Evolutionary conservation across 805 yeast species (phyloP), one percentile per base, ranked within the genome.

Genomic region (Saccharomycopsis fodiens): DNA sequence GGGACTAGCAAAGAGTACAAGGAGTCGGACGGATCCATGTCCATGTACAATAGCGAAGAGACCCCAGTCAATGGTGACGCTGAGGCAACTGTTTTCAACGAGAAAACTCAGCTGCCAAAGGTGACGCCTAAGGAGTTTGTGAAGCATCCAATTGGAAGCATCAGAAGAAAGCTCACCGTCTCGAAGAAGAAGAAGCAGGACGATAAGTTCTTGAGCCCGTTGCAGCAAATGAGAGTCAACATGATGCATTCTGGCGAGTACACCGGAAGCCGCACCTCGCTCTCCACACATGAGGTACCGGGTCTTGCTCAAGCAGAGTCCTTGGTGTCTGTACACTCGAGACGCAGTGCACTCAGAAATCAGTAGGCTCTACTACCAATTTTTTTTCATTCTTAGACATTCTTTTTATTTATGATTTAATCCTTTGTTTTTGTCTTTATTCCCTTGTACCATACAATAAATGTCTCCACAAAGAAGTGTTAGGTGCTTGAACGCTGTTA

Each of bases 271-370:
- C 51, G 66, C 40, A 59, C 55, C 39, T 68, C 72, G 2, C 58
- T 71, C 41, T 66, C 66, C 17, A 67, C 76, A 3, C 76, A 70
- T 47, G 72, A 69, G 22, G 57, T 72, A 35, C 75, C 75, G 0
- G 78, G 78, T 7, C 61, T 72, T 42, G 66, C 73, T 2, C 72
- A 69, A 46, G 77, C 76, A 5, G 74, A 70, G 54, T 67, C 72
- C 3, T 61, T 72, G 41, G 56, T 72, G 42, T 37, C 44, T 12
- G 43, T 48, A 8, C 54, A 51, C 16, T 42, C 50, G 3, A 51
- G 52, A 48, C 39, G 38, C 13, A 23, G 44, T 13, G 23, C 17
- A 23, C 16, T n/a, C 15, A 4, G 27, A 39, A 10, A 17, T 8
- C 25, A 22, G 15, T n/a, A n/a, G n/a, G 23, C n/a, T 6, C 40